Evolutionary conservation across 495 filamentous ascomycete genomes (phyloP), one percentile per base, ranked within the genome.

Genomic region (Aspergillus mulundensis): DNA sequence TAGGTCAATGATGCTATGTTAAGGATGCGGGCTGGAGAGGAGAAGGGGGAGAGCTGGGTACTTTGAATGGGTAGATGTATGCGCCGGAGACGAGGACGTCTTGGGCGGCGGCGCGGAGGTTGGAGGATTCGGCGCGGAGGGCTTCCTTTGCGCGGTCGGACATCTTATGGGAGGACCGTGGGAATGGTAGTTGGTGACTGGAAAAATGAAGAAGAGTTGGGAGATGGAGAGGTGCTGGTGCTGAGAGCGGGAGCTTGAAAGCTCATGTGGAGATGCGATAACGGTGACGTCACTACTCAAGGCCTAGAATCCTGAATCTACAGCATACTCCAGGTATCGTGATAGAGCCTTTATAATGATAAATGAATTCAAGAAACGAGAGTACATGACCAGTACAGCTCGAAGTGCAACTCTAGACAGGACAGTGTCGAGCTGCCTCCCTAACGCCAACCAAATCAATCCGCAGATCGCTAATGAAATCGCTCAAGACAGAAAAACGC

Each of bases 51-150:
- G 40, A 28, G 28, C 42, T 64, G 10, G 28, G 51, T 73, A 88
- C 90, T 75, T 88, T 90, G 64, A 95, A 74, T 41, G 91, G 91
- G 72, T 95, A 95, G 47, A 92, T 61, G 66, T 92, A 95, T n/a
- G 89, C 83, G 18, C 83, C 80, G 48, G 89, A 93, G 57, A 70
- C 81, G 30, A 82, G 81, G 20, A 90, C 85, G 58, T 87, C 83
- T 15, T 77, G 67, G 16, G 87, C 70, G 11, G 87, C 69, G 16
- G 62, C 58, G 49, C 70, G 79, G 56, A 70, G 57, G 6, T 60
- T 63, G 3, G 65, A 59, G n/a, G 69, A 66, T 58, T 81, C 79
- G 6, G 69, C 68, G 5, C 70, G 43, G 18, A 75, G 72, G 36
- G 72, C 69, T 16, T 69, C 65, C 60, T 75, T 77, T 48, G 77